phyloP scores from a whole-genome alignment of 257 asterid species.

The Penstemon davidsonii region DNA sequence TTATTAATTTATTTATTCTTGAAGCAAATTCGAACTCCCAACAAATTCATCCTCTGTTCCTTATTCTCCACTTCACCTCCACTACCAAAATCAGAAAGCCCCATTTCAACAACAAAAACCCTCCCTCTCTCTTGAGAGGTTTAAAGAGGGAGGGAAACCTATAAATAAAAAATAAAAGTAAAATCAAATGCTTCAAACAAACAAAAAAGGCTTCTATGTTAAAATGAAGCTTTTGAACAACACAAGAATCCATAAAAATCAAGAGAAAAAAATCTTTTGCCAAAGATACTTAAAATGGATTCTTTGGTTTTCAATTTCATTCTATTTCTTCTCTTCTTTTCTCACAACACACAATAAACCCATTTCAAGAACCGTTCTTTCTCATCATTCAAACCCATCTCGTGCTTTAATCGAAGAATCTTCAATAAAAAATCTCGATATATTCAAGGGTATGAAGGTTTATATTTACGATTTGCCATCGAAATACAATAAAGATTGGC shows the following conservation, averaged over 20 bases:
- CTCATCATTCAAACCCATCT: constrained; percentile 44
- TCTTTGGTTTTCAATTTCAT: constrained; percentile 62
- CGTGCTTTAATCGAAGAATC: constrained; percentile 61
- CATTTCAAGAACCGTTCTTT: constrained; percentile 46
- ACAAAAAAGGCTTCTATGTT: constrained; percentile 59
- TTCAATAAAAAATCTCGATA: constrained; percentile 10
- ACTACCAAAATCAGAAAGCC: constrained; percentile 51
- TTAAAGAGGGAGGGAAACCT: constrained; percentile 30
- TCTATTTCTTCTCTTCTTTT: constrained; percentile 60
- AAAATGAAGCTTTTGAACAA: constrained; percentile 63
- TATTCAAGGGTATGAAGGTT: constrained; percentile 50
- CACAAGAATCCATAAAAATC: constrained; percentile 29
- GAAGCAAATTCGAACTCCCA: constrained; percentile 55
- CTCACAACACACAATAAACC: constrained; percentile 47
- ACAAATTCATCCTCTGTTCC: constrained; percentile 45
- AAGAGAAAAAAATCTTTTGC: constrained; percentile 39
- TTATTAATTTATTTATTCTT: constrained; percentile 12
- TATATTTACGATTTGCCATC: constrained; percentile 73
- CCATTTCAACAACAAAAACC: constrained; percentile 38
- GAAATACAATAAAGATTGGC: constrained; percentile 67
- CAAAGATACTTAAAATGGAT: constrained; percentile 65
- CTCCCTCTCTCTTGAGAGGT: constrained; percentile 31
- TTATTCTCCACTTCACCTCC: constrained; percentile 45
- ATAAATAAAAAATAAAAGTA: constrained; percentile 28
- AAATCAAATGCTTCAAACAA: constrained; percentile 26